Evolutionary conservation across 164 flowering plant species (phyloP).

Genomic region (Sedum album): DNA sequence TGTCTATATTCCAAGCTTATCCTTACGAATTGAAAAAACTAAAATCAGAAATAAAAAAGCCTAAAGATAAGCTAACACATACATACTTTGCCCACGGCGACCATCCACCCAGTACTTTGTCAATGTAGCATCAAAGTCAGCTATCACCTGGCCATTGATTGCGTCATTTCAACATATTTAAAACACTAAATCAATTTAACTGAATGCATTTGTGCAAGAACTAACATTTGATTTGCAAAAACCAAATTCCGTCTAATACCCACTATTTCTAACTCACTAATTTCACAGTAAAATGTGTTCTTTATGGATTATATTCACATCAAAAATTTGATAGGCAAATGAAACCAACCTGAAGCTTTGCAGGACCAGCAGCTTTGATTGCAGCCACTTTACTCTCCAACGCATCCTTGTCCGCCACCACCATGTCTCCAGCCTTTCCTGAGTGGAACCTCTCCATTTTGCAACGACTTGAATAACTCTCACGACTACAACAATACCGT

Average conservation of each 20-base stretch:
- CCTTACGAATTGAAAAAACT: neutral
- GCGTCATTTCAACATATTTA: neutral
- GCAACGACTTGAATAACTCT: neutral
- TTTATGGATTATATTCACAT: neutral
- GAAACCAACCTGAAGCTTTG: conserved; percentile 59
- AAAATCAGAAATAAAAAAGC: too few relatives aligned
- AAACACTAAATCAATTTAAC: neutral
- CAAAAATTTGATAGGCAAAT: neutral
- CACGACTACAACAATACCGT: conserved; percentile 11
- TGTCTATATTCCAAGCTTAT: neutral
- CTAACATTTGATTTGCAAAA: neutral
- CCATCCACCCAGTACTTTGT: conserved; percentile 79
- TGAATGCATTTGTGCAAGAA: too few relatives aligned
- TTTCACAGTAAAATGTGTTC: neutral
- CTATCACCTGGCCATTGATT: conserved; percentile 53
- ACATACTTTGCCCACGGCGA: conserved; percentile 73
- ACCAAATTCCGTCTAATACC: neutral
- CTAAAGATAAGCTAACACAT: too few relatives aligned
- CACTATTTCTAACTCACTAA: neutral
- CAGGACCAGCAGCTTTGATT: conserved; percentile 50
- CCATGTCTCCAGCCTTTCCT: conserved; percentile 18
- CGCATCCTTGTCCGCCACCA: conserved; percentile 30
- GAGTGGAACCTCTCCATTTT: conserved; percentile 23
- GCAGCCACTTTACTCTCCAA: conserved; percentile 45
- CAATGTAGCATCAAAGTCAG: conserved; percentile 88